phyloP scores from a whole-genome alignment of 2,329 filamentous ascomycete genomes.

The Juglanconis juglandina region DNA sequence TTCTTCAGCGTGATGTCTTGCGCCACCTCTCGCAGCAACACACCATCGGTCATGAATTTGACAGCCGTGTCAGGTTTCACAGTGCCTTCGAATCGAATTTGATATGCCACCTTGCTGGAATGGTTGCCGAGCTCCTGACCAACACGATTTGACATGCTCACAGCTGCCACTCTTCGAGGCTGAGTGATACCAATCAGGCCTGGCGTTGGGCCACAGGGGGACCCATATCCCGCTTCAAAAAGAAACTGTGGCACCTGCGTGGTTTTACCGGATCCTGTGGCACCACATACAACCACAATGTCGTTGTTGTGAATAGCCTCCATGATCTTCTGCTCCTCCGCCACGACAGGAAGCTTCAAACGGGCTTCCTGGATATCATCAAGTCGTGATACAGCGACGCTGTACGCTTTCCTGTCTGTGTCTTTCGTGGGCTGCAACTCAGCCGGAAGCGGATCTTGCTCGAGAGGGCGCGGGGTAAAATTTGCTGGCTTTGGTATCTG shows the following conservation, averaged over 20 bases:
- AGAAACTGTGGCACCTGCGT: slow-evolving; percentile 96
- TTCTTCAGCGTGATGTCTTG: slow-evolving; percentile 84
- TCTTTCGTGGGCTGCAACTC: slow-evolving; percentile 62
- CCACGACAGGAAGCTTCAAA: slow-evolving; percentile 80
- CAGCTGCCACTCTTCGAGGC: slow-evolving; percentile 87
- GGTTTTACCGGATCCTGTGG: slow-evolving; percentile 95
- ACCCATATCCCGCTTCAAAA: slow-evolving; percentile 89
- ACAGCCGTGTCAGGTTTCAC: slow-evolving; percentile 77
- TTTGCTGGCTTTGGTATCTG: slow-evolving; percentile 56
- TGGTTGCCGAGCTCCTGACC: slow-evolving; percentile 77
- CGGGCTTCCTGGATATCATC: slow-evolving; percentile 75
- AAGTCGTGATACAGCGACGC: slow-evolving; percentile 66
- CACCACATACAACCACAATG: slow-evolving; percentile 86
- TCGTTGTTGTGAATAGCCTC: slow-evolving; percentile 92
- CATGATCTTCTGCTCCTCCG: slow-evolving; percentile 96
- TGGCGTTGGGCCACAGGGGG: slow-evolving; percentile 70
- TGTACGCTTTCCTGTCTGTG: slow-evolving; percentile 68
- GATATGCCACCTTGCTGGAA: slow-evolving; percentile 79
- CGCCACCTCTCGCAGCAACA: slow-evolving; percentile 84
- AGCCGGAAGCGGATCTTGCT: slow-evolving; percentile 67
- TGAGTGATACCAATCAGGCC: slow-evolving; percentile 96
- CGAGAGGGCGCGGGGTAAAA: slow-evolving; percentile 64
- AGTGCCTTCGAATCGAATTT: slow-evolving; percentile 90
- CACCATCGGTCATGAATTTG: slow-evolving; percentile 99
- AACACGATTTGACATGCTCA: slow-evolving; percentile 94